Evolutionary conservation across 495 filamentous ascomycete species (phyloP).

Genomic region (Penicillium canariense): DNA sequence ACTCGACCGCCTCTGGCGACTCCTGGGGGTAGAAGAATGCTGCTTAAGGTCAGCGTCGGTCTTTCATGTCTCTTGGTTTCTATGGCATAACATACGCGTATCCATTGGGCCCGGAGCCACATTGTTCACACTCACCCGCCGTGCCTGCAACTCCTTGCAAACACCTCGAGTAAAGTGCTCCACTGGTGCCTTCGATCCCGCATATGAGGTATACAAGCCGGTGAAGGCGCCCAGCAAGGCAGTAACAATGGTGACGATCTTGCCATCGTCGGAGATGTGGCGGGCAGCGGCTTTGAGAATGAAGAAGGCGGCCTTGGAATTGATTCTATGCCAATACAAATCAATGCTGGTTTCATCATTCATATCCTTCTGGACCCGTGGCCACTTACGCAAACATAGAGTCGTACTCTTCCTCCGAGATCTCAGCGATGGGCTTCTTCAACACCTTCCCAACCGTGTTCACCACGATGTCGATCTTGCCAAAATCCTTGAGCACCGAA

Average conservation of each 20-base stretch:
- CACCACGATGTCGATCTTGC: slow-evolving; percentile 53
- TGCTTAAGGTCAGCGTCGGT: neutral
- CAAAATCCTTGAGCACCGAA: slow-evolving; percentile 31
- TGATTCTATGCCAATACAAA: slow-evolving; percentile 21
- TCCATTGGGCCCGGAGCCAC: slow-evolving; percentile 43
- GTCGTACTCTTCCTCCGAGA: slow-evolving; percentile 51
- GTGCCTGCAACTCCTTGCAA: slow-evolving; percentile 38
- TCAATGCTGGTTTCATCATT: neutral
- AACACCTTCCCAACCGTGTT: slow-evolving; percentile 53
- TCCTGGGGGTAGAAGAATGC: slow-evolving; percentile 5
- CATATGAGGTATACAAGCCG: slow-evolving; percentile 40
- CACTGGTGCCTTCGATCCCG: slow-evolving; percentile 38
- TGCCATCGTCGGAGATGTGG: slow-evolving; percentile 34
- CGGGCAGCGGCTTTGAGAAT: slow-evolving; percentile 33
- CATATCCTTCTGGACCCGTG: neutral
- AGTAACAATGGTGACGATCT: slow-evolving; percentile 41
- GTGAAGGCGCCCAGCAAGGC: slow-evolving; percentile 38
- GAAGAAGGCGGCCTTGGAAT: slow-evolving; percentile 41
- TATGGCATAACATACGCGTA: slow-evolving; percentile 31
- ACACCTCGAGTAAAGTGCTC: slow-evolving; percentile 42
- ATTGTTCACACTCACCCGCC: slow-evolving; percentile 35
- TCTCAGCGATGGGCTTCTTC: slow-evolving; percentile 48
- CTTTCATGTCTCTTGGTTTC: neutral
- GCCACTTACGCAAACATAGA: slow-evolving; percentile 37
- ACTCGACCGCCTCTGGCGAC: slow-evolving; percentile 1